Evolutionary conservation across 2,329 filamentous ascomycete species (phyloP).

Genomic region (Eutypa lata): DNA sequence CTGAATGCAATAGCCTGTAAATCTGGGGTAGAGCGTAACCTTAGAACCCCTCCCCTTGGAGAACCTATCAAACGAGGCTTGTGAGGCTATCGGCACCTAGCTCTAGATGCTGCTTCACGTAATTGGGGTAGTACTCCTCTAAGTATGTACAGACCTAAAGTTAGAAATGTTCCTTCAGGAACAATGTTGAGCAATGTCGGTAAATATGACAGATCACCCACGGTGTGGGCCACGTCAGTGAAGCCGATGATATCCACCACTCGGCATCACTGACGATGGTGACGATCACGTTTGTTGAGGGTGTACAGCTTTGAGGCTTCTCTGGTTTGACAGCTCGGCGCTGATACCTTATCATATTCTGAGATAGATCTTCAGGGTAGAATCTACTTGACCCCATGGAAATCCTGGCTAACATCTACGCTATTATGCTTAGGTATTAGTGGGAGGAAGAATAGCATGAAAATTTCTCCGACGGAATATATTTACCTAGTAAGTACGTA

Average conservation of each 20-base stretch:
- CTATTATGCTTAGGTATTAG: too few species aligned
- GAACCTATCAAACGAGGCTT: neutral
- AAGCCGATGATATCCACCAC: neutral
- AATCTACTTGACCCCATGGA: too few species aligned
- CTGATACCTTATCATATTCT: neutral
- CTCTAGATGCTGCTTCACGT: too few species aligned
- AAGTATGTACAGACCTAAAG: too few species aligned
- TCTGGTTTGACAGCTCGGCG: neutral
- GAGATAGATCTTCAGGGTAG: too few species aligned
- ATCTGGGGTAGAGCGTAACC: slow-evolving; percentile 7
- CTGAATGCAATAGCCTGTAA: neutral
- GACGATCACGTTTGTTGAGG: neutral
- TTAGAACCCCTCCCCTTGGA: slow-evolving; percentile 1
- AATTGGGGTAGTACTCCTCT: neutral
- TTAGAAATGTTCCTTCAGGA: neutral
- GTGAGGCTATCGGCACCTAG: neutral
- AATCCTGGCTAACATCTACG: too few species aligned
- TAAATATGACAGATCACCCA: neutral
- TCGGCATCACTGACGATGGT: neutral
- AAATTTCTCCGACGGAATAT: too few species aligned
- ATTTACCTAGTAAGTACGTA: too few species aligned
- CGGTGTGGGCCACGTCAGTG: neutral
- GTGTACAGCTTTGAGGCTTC: neutral
- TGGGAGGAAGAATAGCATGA: too few species aligned
- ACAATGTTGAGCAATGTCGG: neutral